A percentile compares a stretch with the other conserved stretches of the same genome.
These are phyloP conservation scores for Pisolithus albus DNA, from an alignment of 768 basidiomycete genomes.

Conservation along the genomic window DNA sequence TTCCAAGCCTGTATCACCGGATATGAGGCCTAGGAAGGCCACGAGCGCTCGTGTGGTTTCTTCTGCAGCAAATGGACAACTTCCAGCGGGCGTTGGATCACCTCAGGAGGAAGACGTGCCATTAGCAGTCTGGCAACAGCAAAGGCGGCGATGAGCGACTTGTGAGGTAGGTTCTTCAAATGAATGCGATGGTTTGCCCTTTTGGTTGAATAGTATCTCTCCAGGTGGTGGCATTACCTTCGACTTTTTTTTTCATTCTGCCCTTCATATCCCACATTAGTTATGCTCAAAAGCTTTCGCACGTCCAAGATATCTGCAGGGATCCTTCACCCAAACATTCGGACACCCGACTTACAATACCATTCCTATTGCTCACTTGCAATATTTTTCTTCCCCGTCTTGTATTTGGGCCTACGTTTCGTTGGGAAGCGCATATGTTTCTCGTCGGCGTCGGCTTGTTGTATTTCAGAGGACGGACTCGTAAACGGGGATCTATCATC, in stretches of 20 bases:
- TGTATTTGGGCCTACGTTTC: not conserved
- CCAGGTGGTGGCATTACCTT: not conserved
- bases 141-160: slow-evolving; percentile 43
- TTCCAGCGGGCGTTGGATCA: slow-evolving; percentile 34
- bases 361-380: slow-evolving; percentile 4
- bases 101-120: slow-evolving; percentile 71
- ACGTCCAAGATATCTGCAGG: slow-evolving; percentile 2
- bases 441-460: not conserved
- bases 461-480: slow-evolving; percentile 1
- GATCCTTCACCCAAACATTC: not conserved
- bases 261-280: not conserved
- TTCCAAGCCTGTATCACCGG: slow-evolving; percentile 25
- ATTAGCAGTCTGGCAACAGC: slow-evolving; percentile 73
- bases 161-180: slow-evolving; percentile 10
- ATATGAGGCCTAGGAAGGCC: slow-evolving; percentile 59
- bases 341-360: slow-evolving; percentile 3
- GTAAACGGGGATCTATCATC: not conserved
- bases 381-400: not conserved
- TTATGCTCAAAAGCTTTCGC: not conserved
- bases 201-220: not conserved
- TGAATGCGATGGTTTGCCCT: not conserved
- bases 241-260: not conserved
- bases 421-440: not conserved
- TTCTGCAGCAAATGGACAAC: slow-evolving; percentile 29
- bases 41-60: slow-evolving; percentile 57